Base-by-base conservation (phyloP, 306 rosid species). In the Cicer judaicum region DNA sequence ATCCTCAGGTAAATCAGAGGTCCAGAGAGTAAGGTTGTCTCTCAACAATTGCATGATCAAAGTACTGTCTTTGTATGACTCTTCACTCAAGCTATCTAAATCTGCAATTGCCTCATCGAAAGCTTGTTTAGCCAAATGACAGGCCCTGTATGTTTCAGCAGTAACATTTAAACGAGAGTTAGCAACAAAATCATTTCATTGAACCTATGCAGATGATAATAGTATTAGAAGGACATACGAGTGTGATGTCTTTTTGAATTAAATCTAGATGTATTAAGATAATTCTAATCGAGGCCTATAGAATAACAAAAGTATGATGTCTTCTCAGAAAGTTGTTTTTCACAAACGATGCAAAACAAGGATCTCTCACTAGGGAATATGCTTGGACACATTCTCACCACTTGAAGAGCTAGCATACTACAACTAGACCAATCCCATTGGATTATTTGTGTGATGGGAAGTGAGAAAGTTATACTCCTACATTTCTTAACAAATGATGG, bases 1-100 rank as follows among this genome's bases (percentile, higher is more conserved):
- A 78, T 93, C 97, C 79, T 89, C 98, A 76, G 98, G 98, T 84
- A 93, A 84, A 87, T 93, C 97, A 7, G 98, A 91, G 87, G 97
- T 93, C 98, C 98, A 93, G 55, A 93, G 97, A 70, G 98, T 93
- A 56, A 91, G 90, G 74, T 93, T 93, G 86, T 93, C 98, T 88
- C 98, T 93, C 90, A 93, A 81, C 87, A 93, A 71, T 81, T 93
- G 98, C 97, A 93, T 93, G 77, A 93, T 93, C 84, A 91, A 89
- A 80, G 98, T 93, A 84, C 98, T 93, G 79, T 93, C 98, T 80
- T 93, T 93, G 89, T 93, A 91, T 57, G 98, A 91, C 84, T 93
- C 98, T 86, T 93, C 97, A 80, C 90, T 93, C 89, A 93, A 82
- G 69, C 93, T 89, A 74, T 93, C 97, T 87, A 93, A 80, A 78